Evolutionary conservation across 352 stramenopile species (phyloP).

Genomic region (Globisporangium paroecandrum): DNA sequence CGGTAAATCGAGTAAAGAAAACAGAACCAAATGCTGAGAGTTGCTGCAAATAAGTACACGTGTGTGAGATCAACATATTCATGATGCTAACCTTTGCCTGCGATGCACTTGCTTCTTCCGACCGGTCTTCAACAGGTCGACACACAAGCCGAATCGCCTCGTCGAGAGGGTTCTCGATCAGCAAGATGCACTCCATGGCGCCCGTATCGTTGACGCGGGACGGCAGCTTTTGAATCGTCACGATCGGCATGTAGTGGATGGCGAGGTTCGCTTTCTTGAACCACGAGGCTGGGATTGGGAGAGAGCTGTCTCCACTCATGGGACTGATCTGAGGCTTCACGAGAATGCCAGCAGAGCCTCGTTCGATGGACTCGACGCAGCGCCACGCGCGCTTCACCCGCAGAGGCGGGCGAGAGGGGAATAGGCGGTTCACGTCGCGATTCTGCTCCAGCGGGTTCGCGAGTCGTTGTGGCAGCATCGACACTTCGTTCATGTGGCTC

Average conservation of each 20-base stretch:
- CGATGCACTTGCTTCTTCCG: background rate
- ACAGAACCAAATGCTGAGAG: background rate
- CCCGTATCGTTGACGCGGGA: conserved; percentile 18
- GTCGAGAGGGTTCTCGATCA: conserved; percentile 83
- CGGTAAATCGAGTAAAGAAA: background rate
- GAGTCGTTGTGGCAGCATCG: conserved; percentile 59
- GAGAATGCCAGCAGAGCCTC: conserved; percentile 74
- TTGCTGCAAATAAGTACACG: too few relatives aligned
- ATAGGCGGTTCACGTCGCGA: conserved; percentile 41
- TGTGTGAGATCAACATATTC: too few relatives aligned
- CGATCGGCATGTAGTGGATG: conserved; percentile 68
- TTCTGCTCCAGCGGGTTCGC: conserved; percentile 64
- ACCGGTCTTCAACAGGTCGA: conserved; percentile 13
- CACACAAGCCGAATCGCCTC: conserved; percentile 66
- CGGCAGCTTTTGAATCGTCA: conserved; percentile 69
- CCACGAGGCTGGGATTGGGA: conserved; percentile 72
- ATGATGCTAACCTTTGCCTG: conserved; percentile 25
- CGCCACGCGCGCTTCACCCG: conserved; percentile 83
- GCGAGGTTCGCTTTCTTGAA: conserved; percentile 86
- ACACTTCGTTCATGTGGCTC: conserved; percentile 45
- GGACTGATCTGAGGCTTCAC: conserved; percentile 90
- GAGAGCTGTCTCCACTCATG: conserved; percentile 85
- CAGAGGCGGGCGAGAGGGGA: conserved; percentile 61
- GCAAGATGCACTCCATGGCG: conserved; percentile 46
- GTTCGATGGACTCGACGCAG: conserved; percentile 80